Evolutionary conservation across 2,329 filamentous ascomycete species (phyloP), one percentile per base, ranked within the genome.

Genomic region (Bipolaris victoriae): DNA sequence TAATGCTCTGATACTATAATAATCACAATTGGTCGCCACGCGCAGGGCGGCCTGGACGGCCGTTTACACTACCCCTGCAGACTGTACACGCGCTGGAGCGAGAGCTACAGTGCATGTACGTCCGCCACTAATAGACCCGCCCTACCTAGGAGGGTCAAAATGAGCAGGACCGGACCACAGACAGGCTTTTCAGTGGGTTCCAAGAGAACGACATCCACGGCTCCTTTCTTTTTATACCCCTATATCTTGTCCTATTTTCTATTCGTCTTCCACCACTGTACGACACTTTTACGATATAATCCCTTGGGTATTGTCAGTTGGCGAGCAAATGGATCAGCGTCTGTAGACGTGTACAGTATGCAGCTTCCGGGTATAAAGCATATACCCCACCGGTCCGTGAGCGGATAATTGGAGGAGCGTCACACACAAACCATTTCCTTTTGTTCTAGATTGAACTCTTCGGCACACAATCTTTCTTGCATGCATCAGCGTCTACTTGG

Each of bases 1-100:
- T 64, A 80, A 82, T 62, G 77, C 78, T 43, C 70, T 83, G 61
- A 82, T 83, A 56, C 67, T 78, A 52, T 78, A 66, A 76, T 49
- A 57, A 57, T 52, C 7, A 52, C 26, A 44, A 13, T 13, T 48
- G 47, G 48, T 43, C 48, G 48, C 47, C 37, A 37, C 26, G 31
- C 26, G 44, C 40, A 13, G 9, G 33, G 39, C 31, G 35, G 55
- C 11, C 7, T 10, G 22, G 15, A 41, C 26, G 41, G 47, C 43
- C 40, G 29, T 43, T 31, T 22, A 48, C 9, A 29, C 11, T 29
- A 47, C 31, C 35, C 36, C 18, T 36, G 26, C 31, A 37, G 29
- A 50, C 40, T 37, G 40, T 40, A 51, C 49, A 33, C 40, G 35
- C 35, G 45, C 53, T 39, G 22, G 44, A 41, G 36, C 49, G 18